Evolutionary conservation across 768 basidiomycete species (phyloP).

Genomic region (Trichaptum fuscoviolaceum): DNA sequence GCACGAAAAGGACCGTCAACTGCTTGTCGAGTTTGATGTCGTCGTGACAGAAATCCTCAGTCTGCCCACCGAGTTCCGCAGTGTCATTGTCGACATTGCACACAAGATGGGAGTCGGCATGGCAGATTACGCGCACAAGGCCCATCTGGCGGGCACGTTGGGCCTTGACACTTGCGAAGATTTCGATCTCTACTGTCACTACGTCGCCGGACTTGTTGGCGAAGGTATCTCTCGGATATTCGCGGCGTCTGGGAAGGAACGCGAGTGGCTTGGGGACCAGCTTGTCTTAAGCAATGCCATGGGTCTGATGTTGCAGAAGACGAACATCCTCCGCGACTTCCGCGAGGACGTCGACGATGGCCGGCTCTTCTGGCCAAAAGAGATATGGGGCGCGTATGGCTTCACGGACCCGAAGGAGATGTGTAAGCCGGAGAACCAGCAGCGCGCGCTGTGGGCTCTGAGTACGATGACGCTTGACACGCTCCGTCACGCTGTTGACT

Average conservation of each 20-base stretch:
- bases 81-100: constrained; percentile 77
- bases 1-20: constrained; percentile 80
- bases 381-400: constrained; percentile 81
- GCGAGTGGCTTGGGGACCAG: constrained; percentile 64
- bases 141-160: constrained; percentile 61
- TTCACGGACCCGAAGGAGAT: constrained; percentile 71
- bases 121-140: constrained; percentile 90
- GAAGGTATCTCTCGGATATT: constrained; percentile 91
- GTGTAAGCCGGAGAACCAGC: constrained; percentile 40
- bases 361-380: constrained; percentile 91
- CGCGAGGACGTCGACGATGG: constrained; percentile 83
- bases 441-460: constrained; percentile 74
- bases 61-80: constrained; percentile 66
- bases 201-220: constrained; percentile 95
- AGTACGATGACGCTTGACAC: constrained; percentile 89
- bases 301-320: constrained; percentile 96
- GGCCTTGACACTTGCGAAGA: constrained; percentile 75
- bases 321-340: constrained; percentile 95
- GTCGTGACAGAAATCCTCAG: constrained; percentile 76
- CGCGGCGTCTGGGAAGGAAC: constrained; percentile 80
- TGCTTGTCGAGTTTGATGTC: constrained; percentile 77
- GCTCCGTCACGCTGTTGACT: constrained; percentile 75
- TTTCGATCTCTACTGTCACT: constrained; percentile 98
- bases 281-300: constrained; percentile 89
- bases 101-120: constrained; percentile 90